Evolutionary conservation across 495 filamentous ascomycete species (phyloP), one percentile per base, ranked within the genome.

Genomic region (Cudoniella acicularis): DNA sequence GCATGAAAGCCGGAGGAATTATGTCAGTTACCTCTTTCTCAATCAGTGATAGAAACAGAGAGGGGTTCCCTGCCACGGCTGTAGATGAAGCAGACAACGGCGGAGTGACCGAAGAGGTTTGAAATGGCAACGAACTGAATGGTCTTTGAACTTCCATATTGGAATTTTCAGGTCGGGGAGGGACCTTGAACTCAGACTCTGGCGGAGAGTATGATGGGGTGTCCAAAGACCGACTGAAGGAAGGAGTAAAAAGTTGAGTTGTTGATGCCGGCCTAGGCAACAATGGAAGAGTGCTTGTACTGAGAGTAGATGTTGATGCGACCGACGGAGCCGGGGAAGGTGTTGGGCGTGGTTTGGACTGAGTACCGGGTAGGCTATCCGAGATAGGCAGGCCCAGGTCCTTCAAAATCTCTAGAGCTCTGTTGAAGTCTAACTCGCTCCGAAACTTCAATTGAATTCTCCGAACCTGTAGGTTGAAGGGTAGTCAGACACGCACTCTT

Each of bases 361-460:
- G 53, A n/a, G 36, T 18, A 21, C 49, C 13, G 41, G 63, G 36
- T 24, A 27, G 23, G 17, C 22, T 49, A 11, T 59, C 30, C 22
- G 43, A 49, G 22, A 73, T 64, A 16, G 60, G 65, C 20, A 74
- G 68, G 3, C 70, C 71, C 16, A 73, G 61, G 27, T 52, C 25
- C 22, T 62, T 66, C 8, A 80, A 57, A 11, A 69, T 52, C 3
- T 66, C 54, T 41, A 66, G 24, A 10, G 55, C 73, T 16, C 49
- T 64, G 8, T 68, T 58, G 57, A 70, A 80, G 45, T 76, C 73
- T 13, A 55, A 18, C 2, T 69, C 69, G 11, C 61, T 67, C 11
- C 58, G 49, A 56, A 79, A 77, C 52, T 71, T 76, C 1, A 80
- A 54, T 58, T 80, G 77, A 61, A 78, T 65, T n/a, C 77, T 67